phyloP scores from a whole-genome alignment of 2,329 filamentous ascomycete genomes.

The Purpureocillium takamizusanense region DNA sequence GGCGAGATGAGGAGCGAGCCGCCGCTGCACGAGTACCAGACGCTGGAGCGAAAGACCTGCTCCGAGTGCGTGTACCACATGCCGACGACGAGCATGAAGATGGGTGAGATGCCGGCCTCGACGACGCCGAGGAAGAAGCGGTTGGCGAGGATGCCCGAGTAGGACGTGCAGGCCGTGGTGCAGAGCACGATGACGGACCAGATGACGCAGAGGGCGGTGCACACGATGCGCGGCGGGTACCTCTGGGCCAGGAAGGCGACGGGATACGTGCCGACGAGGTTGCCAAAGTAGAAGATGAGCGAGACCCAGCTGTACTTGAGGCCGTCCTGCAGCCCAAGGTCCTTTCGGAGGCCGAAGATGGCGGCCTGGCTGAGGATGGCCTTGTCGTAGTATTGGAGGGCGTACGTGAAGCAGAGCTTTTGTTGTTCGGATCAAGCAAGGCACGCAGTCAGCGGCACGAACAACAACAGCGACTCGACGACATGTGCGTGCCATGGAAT shows the following conservation, averaged over 20 bases:
- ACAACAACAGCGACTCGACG: no score
- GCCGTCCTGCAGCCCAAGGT: conserved; percentile 16
- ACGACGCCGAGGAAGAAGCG: conserved; percentile 27
- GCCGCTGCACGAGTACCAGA: conserved; percentile 28
- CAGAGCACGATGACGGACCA: conserved; percentile 22
- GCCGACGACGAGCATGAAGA: conserved; percentile 26
- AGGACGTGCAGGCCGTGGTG: conserved; percentile 21
- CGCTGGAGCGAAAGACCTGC: conserved; percentile 24
- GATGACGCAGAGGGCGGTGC: conserved; percentile 16
- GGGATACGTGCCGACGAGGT: conserved; percentile 20
- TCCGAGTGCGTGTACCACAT: conserved; percentile 30
- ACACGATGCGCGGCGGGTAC: conserved; percentile 18
- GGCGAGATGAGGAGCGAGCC: conserved; percentile 23
- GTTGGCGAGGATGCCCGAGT: conserved; percentile 20
- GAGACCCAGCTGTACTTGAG: conserved; percentile 20
- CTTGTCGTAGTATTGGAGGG: conserved; percentile 17
- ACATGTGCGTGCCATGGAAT: no score
- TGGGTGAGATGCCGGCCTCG: conserved; percentile 22
- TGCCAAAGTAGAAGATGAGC: conserved; percentile 24
- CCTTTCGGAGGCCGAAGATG: conserved; percentile 18
- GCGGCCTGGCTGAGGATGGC: conserved; percentile 17
- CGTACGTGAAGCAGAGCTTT: conserved; percentile 19
- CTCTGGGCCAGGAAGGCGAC: conserved; percentile 19
- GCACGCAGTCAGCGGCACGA: no score
- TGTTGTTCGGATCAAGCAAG: no score